Evolutionary conservation across 2,329 filamentous ascomycete species (phyloP).

Genomic region (Diplodia intermedia): DNA sequence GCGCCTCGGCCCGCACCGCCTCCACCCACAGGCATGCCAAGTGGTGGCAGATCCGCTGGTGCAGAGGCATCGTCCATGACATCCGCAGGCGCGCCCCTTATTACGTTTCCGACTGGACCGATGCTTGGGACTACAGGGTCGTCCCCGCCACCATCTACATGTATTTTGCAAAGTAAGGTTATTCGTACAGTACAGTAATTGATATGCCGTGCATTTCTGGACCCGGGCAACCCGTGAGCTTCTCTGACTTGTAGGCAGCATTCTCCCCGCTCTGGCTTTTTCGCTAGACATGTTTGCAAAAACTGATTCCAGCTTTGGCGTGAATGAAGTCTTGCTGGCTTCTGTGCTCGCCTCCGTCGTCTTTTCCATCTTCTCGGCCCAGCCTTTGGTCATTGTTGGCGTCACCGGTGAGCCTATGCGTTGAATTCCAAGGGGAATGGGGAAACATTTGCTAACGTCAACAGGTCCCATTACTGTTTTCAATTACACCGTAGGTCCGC

Average conservation of each 20-base stretch:
- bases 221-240: no score
- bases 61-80: conserved; percentile 82
- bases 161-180: conserved; percentile 87
- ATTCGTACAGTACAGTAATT: neutral
- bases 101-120: conserved; percentile 81
- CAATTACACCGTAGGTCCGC: conserved; percentile 72
- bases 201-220: neutral
- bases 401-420: conserved; percentile 68
- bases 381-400: conserved; percentile 88
- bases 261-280: conserved; percentile 85
- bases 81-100: conserved; percentile 75
- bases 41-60: conserved; percentile 80
- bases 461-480: conserved; percentile 88
- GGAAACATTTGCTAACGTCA: conserved; percentile 32
- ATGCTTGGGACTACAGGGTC: conserved; percentile 90
- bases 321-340: conserved; percentile 88
- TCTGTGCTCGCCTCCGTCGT: conserved; percentile 84
- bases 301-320: conserved; percentile 82
- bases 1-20: conserved; percentile 35
- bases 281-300: conserved; percentile 93
- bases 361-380: conserved; percentile 79
- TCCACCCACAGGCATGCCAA: conserved; percentile 36
- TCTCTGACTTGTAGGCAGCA: conserved; percentile 59
- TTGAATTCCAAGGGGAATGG: no score
- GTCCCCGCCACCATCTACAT: conserved; percentile 88